Evolutionary conservation across 2,329 filamentous ascomycete species (phyloP).

Genomic region (Curvularia lunata): DNA sequence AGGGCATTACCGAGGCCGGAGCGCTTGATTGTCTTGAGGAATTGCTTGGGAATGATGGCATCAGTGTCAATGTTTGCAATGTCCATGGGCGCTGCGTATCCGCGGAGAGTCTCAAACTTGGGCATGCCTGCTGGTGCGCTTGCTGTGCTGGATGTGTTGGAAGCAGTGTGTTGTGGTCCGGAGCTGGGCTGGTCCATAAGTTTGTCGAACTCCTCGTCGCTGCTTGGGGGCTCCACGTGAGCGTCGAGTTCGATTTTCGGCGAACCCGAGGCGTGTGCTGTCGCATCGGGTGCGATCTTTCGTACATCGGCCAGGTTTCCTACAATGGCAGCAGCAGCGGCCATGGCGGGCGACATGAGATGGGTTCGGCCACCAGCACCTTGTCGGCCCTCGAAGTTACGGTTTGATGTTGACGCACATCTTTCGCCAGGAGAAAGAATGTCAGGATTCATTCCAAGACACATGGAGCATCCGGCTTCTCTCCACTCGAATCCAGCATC

Average conservation of each 20-base stretch:
- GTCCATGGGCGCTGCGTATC: slow-evolving; percentile 86
- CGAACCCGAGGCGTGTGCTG: slow-evolving; percentile 55
- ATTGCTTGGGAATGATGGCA: slow-evolving; percentile 98
- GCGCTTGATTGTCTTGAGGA: slow-evolving; percentile 98
- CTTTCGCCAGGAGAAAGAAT: slow-evolving; percentile 91
- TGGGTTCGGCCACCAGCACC: slow-evolving; percentile 91
- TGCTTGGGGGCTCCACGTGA: slow-evolving; percentile 63
- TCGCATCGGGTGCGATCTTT: slow-evolving; percentile 66
- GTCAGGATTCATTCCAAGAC: slow-evolving; percentile 98
- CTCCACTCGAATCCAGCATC: slow-evolving; percentile 98
- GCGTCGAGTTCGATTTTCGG: slow-evolving; percentile 66
- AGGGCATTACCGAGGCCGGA: slow-evolving; percentile 88
- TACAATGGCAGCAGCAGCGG: slow-evolving; percentile 85
- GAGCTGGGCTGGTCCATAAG: slow-evolving; percentile 65
- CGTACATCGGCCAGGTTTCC: slow-evolving; percentile 93
- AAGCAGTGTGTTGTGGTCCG: slow-evolving; percentile 71
- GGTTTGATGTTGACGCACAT: slow-evolving; percentile 94
- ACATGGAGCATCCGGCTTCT: slow-evolving; percentile 99
- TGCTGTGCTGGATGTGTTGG: slow-evolving; percentile 53
- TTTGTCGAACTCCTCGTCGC: slow-evolving; percentile 68
- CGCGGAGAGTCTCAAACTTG: slow-evolving; percentile 83
- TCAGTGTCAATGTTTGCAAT: slow-evolving; percentile 96
- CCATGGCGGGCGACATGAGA: slow-evolving; percentile 97
- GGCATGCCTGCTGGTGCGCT: slow-evolving; percentile 69
- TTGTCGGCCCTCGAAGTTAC: slow-evolving; percentile 97